A percentile compares a stretch with the other conserved stretches of the same genome.
phyloP scores from a whole-genome alignment of 441 rosid genomes.

The Cnidoscolus chayamansa region DNA sequence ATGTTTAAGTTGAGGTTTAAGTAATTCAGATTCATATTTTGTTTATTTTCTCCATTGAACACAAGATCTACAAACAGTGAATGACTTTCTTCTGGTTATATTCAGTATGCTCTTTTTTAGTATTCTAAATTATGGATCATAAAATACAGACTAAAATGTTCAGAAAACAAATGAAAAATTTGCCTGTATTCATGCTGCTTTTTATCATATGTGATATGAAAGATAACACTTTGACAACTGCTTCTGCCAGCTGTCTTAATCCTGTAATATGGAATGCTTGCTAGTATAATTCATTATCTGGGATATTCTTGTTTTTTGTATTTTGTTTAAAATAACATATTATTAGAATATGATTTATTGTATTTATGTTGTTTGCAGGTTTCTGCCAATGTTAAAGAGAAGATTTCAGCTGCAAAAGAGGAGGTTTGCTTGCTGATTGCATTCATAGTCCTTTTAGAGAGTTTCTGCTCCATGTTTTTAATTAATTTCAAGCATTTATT shows the following conservation, averaged over 20 bases:
- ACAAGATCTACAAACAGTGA: neutral
- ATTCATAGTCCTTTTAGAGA: constrained; percentile 13
- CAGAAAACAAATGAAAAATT: neutral
- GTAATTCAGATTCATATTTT: neutral
- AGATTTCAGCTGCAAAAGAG: constrained; percentile 72
- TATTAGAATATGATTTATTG: neutral
- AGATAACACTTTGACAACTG: neutral
- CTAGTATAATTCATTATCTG: neutral
- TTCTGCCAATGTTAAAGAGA: constrained; percentile 72
- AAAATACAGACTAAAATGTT: neutral
- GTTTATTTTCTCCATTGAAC: neutral
- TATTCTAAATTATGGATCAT: neutral
- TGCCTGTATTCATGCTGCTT: neutral
- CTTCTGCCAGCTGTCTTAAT: neutral
- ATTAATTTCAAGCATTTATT: neutral
- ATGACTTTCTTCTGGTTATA: neutral
- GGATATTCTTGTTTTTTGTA: neutral
- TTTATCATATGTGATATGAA: constrained; percentile 1
- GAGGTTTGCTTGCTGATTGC: constrained; percentile 52
- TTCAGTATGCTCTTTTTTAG: neutral
- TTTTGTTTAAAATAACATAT: neutral
- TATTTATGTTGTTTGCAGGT: constrained; percentile 43
- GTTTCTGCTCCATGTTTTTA: constrained; percentile 1
- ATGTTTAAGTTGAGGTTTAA: neutral
- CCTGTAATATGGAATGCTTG: neutral